Percentiles rank a stretch among this genome's conserved stretches.
These are phyloP conservation scores for Phytophthora capsici DNA, from an alignment of 352 stramenopile genomes.

Conservation along the genomic window DNA sequence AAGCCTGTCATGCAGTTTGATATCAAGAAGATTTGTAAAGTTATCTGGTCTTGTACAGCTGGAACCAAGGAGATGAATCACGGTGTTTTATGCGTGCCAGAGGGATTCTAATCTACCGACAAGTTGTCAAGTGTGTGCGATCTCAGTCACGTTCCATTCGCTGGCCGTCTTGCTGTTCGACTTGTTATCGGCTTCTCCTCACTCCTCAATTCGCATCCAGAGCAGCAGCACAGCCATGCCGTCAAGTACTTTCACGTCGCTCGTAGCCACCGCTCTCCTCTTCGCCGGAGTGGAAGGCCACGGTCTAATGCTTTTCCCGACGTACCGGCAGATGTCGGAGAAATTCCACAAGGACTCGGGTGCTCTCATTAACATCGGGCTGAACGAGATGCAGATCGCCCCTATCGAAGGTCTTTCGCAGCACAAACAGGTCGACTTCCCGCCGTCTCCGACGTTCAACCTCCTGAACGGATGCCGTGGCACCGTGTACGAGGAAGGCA, in stretches of 20 bases:
- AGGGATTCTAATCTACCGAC: background rate
- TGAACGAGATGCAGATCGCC: constrained; percentile 38
- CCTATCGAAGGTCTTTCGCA: constrained; percentile 38
- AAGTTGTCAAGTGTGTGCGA: background rate
- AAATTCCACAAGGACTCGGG: constrained; percentile 35
- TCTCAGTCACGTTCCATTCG: background rate
- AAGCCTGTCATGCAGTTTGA: no score
- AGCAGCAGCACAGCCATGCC: constrained; percentile 32
- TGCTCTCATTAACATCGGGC: constrained; percentile 41
- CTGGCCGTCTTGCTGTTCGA: constrained; percentile 21
- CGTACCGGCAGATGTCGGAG: constrained; percentile 25
- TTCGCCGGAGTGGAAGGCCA: constrained; percentile 9
- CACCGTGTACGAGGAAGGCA: constrained; percentile 41
- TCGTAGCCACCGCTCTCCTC: constrained; percentile 5
- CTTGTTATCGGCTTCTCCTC: background rate
- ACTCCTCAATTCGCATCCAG: constrained; percentile 34
- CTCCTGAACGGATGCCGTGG: constrained; percentile 47
- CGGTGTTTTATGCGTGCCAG: background rate
- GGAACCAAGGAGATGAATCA: background rate
- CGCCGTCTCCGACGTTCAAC: constrained; percentile 36
- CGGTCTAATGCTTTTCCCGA: constrained; percentile 10
- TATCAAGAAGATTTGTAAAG: no score
- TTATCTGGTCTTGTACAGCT: no score
- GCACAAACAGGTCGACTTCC: constrained; percentile 40
- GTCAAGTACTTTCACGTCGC: constrained; percentile 15